phyloP scores from a whole-genome alignment of 2,329 filamentous ascomycete genomes.

The Penicillium thymicola region DNA sequence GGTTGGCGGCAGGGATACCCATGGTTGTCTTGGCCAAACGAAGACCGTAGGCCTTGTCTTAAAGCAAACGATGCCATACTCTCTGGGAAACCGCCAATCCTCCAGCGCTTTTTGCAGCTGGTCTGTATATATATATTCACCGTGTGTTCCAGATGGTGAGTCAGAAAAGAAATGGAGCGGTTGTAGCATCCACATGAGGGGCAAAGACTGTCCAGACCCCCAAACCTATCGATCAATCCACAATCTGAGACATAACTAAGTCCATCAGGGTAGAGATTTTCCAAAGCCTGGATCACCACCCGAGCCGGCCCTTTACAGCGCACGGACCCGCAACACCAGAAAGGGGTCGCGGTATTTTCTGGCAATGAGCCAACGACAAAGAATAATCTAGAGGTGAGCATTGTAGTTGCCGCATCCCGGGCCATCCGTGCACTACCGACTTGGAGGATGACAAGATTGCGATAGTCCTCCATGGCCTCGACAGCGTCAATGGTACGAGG shows the following conservation, averaged over 20 bases:
- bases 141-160: constrained; percentile 8
- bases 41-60: constrained; percentile 4
- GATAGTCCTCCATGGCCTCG: constrained; percentile 20
- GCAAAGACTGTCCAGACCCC: constrained; percentile 13
- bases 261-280: constrained; percentile 15
- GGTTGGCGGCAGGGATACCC: not conserved
- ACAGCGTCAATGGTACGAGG: constrained; percentile 15
- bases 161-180: constrained; percentile 13
- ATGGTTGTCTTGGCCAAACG: constrained; percentile 9
- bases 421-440: constrained; percentile 15
- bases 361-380: constrained; percentile 11
- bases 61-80: constrained; percentile 10
- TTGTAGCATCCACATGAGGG: constrained; percentile 13
- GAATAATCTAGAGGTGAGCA: constrained; percentile 17
- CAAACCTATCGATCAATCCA: constrained; percentile 11
- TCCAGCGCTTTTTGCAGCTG: constrained; percentile 12
- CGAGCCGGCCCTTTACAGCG: constrained; percentile 15
- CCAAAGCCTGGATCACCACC: constrained; percentile 11
- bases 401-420: constrained; percentile 13
- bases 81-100: constrained; percentile 19
- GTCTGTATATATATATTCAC: constrained; percentile 19
- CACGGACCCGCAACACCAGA: constrained; percentile 16
- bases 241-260: constrained; percentile 13
- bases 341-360: constrained; percentile 5
- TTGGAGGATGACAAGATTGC: constrained; percentile 16